These are phyloP conservation scores for Rhinocladiella mackenziei DNA, from an alignment of 2,329 filamentous ascomycete genomes.

Conservation along the genomic window DNA sequence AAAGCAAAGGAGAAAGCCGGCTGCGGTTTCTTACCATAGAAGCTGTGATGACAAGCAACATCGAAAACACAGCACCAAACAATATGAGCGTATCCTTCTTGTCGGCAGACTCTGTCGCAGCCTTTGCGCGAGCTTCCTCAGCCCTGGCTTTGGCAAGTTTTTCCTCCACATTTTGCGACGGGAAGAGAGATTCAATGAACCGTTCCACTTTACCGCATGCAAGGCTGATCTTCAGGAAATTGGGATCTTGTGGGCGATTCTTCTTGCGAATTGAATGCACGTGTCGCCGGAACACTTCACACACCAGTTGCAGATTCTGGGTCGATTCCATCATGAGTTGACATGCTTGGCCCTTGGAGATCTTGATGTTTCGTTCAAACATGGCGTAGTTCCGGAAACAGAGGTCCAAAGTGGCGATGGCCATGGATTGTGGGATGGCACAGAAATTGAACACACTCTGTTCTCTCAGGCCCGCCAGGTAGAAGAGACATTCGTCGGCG, in stretches of 20 bases:
- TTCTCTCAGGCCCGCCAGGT: constrained; percentile 89
- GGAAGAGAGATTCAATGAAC: constrained; percentile 81
- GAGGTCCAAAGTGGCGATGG: constrained; percentile 86
- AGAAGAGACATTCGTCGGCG: constrained; percentile 91
- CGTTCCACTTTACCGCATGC: constrained; percentile 73
- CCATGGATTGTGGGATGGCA: constrained; percentile 95
- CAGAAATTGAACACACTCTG: constrained; percentile 99
- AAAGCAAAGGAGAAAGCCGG: not conserved
- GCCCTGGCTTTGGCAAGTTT: constrained; percentile 51
- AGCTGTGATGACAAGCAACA: constrained; percentile 66
- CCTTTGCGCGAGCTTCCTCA: constrained; percentile 33
- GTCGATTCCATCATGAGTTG: constrained; percentile 87
- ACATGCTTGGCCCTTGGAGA: constrained; percentile 91
- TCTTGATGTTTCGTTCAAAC: constrained; percentile 87
- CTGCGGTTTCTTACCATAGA: constrained; percentile 81
- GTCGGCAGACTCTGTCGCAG: constrained; percentile 48
- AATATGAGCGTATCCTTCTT: constrained; percentile 60
- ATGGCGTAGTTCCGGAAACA: constrained; percentile 88
- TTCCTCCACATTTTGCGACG: constrained; percentile 65
- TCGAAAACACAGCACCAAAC: constrained; percentile 60
- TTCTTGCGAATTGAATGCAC: constrained; percentile 80
- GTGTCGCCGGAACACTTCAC: constrained; percentile 75
- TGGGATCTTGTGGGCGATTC: constrained; percentile 89
- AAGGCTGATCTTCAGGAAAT: constrained; percentile 86
- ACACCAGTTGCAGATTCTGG: constrained; percentile 78